These are phyloP conservation scores for Talaromyces sp. DNA, from an alignment of 2,329 filamentous ascomycete genomes.

Conservation along the genomic window DNA sequence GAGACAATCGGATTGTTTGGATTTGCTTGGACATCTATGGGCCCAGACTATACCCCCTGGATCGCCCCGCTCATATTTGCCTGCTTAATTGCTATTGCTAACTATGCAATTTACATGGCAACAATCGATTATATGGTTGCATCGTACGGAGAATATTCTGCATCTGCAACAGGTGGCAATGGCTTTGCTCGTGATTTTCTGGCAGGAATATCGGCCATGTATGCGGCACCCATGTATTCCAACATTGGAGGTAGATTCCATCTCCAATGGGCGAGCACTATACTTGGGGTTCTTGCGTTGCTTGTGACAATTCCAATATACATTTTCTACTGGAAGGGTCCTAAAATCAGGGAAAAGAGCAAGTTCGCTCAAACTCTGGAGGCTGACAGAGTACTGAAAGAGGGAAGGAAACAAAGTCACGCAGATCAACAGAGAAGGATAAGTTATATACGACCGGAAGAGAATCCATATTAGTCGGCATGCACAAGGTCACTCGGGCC, in stretches of 20 bases:
- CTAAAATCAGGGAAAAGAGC: slow-evolving; percentile 49
- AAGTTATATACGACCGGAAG: background rate
- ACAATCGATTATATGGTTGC: slow-evolving; percentile 67
- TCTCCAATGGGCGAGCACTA: slow-evolving; percentile 53
- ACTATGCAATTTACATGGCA: slow-evolving; percentile 57
- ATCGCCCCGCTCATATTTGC: slow-evolving; percentile 59
- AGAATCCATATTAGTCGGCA: background rate
- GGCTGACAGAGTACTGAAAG: slow-evolving; percentile 24
- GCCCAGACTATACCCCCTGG: slow-evolving; percentile 55
- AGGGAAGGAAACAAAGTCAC: slow-evolving; percentile 21
- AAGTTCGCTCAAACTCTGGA: slow-evolving; percentile 48
- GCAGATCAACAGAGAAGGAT: background rate
- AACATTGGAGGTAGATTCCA: slow-evolving; percentile 44
- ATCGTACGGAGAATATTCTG: slow-evolving; percentile 63
- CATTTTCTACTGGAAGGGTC: slow-evolving; percentile 55
- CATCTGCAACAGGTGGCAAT: slow-evolving; percentile 71
- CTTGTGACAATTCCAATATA: slow-evolving; percentile 54
- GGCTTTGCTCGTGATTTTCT: slow-evolving; percentile 71
- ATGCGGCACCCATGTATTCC: slow-evolving; percentile 61
- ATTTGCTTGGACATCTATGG: slow-evolving; percentile 58
- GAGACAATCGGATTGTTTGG: slow-evolving; percentile 58
- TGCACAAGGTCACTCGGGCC: too few species aligned
- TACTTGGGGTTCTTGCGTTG: slow-evolving; percentile 50
- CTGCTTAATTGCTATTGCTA: slow-evolving; percentile 58
- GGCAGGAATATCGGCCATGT: slow-evolving; percentile 67